These are phyloP conservation scores for Garcia nutans DNA, from an alignment of 345 rosid species.

Conservation along the genomic window DNA sequence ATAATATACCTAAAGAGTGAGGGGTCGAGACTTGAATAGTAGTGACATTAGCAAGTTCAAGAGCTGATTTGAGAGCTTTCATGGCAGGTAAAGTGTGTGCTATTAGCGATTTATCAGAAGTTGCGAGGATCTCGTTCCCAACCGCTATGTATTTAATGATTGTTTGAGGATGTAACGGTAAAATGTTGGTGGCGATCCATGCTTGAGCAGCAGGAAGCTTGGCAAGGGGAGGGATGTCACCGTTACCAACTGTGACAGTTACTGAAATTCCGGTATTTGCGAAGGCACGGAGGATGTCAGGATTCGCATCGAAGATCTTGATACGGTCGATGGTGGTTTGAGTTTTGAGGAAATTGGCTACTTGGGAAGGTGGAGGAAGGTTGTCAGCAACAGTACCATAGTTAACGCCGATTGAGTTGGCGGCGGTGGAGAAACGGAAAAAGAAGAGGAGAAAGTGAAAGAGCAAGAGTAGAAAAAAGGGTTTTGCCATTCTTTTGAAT, in stretches of 20 bases:
- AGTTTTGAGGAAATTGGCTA: conserved; percentile 61
- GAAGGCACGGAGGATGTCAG: conserved; percentile 65
- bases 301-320: conserved; percentile 78
- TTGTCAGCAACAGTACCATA: conserved; percentile 78
- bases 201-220: conserved; percentile 55
- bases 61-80: conserved; percentile 57
- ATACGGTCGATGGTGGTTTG: conserved; percentile 64
- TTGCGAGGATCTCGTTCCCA: conserved; percentile 72
- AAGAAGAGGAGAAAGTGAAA: conserved; percentile 5
- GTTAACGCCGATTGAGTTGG: conserved; percentile 70
- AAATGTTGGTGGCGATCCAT: conserved; percentile 55
- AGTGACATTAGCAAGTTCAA: conserved; percentile 50
- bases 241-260: conserved; percentile 69
- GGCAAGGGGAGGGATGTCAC: conserved; percentile 56
- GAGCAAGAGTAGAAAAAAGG: conserved; percentile 21
- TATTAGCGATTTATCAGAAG: conserved; percentile 55
- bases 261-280: conserved; percentile 62
- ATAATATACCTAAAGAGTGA: conserved; percentile 64
- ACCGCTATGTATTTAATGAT: conserved; percentile 58
- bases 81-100: conserved; percentile 65
- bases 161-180: conserved; percentile 54
- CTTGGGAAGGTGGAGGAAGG: conserved; percentile 71
- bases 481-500: conserved; percentile 21
- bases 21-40: conserved; percentile 64
- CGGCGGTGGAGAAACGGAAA: conserved; percentile 23